Base-by-base conservation (phyloP, 2,329 filamentous ascomycete genomes). In the Gaeumannomyces sp. region DNA sequence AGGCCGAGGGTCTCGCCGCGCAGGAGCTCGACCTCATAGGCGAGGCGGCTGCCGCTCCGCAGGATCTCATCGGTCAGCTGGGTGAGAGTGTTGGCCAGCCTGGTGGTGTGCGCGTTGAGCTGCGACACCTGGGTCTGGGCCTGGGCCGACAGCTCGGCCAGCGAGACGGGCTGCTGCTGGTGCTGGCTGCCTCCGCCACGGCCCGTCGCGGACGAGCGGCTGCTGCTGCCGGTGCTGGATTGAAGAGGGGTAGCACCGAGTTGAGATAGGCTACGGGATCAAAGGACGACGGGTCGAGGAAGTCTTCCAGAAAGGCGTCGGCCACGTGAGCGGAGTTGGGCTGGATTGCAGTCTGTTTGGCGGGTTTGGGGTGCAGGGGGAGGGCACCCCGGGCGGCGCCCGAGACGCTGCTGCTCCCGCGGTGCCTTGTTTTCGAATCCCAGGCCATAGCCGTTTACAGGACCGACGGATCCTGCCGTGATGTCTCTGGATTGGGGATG, bases 11-110 rank as follows among this genome's bases (percentile, higher is more conserved):
- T 90, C 76, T 97, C 93, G 68, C 93, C 93, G n/a, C 93, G 86
- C 61, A 98, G 77, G 25, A 98, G 85, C 76, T 98, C 94, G 27
- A 98, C 94, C 76, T 98, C 92, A 73, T 99, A 99, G 27, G 93
- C 92, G 65, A 99, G 80, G 4, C 94, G 85, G 68, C 91, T 92
- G 31, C 93, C 92, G 72, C 92, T 93, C 65, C 95, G 86, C 67
- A 99, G 78, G 68, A 99, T 98, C 70, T 98, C 95, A 75, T 99
- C 94, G 14, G 95, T 97, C 66, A 98, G 81, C 72, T 94, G 89
- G 38, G 93, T 97, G 65, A 99, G 83, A 60, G 88, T 91, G 64
- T 84, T 87, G 19, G 93, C 92, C 10, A 97, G 80, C 60, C 93
- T 86, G 25, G 92, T 89, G 1, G 93, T 96, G 74, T 97, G 92